Evolutionary conservation across 495 filamentous ascomycete species (phyloP).

Genomic region (Choiromyces venosus): DNA sequence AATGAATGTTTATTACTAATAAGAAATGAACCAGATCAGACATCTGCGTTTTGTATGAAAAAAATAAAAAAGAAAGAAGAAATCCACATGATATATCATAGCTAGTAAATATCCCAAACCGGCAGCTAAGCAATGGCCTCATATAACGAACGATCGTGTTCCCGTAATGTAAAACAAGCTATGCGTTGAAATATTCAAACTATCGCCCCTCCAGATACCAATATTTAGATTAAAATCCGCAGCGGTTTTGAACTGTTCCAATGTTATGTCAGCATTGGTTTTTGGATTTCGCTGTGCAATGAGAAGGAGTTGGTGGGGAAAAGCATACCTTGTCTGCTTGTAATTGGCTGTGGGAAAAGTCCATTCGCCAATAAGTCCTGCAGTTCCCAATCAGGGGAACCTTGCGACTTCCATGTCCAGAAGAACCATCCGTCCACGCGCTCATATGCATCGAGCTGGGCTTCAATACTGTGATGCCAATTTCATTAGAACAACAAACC

Average conservation of each 20-base stretch:
- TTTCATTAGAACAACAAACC: neutral
- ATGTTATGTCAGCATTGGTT: neutral
- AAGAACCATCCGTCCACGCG: conserved; percentile 66
- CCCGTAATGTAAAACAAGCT: neutral
- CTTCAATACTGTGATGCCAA: conserved; percentile 51
- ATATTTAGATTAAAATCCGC: conserved; percentile 17
- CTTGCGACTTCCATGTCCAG: conserved; percentile 84
- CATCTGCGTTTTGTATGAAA: neutral
- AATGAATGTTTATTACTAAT: neutral
- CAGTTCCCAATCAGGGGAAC: conserved; percentile 83
- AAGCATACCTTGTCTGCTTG: conserved; percentile 17
- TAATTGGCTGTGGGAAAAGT: conserved; percentile 58
- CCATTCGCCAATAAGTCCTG: conserved; percentile 56
- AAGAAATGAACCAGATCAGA: neutral
- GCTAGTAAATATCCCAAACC: neutral
- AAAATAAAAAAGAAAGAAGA: neutral
- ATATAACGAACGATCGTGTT: neutral
- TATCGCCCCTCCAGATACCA: neutral
- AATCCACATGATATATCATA: neutral
- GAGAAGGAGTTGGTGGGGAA: neutral
- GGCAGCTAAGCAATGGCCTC: neutral
- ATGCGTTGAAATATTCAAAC: neutral
- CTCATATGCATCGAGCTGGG: conserved; percentile 70
- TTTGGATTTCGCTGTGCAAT: neutral
- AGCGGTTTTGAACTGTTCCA: conserved; percentile 22